phyloP scores from a whole-genome alignment of 306 rosid genomes.

The Vigna unguiculata region DNA sequence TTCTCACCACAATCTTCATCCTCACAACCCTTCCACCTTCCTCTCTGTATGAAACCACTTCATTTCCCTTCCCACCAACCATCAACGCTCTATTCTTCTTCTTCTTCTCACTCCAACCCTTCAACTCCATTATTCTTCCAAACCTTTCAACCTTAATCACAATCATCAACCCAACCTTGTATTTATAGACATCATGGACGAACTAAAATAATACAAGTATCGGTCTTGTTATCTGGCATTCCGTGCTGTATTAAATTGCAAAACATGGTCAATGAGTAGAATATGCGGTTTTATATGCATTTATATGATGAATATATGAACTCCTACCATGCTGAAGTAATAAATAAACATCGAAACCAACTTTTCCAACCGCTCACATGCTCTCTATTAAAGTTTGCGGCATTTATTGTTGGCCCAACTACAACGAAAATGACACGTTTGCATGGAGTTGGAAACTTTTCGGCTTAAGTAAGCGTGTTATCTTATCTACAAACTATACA shows the following conservation, averaged over 20 bases:
- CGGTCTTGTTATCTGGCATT: slow-evolving; percentile 12
- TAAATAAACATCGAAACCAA: not conserved
- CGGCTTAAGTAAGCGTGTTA: slow-evolving; percentile 8
- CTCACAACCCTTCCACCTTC: slow-evolving; percentile 63
- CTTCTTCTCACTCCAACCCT: slow-evolving; percentile 33
- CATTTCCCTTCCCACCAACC: slow-evolving; percentile 31
- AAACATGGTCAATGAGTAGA: slow-evolving; percentile 5
- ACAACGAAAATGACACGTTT: slow-evolving; percentile 45
- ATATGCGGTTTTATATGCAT: not conserved
- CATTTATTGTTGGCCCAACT: slow-evolving; percentile 23
- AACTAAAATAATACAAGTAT: not conserved
- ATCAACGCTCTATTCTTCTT: not conserved
- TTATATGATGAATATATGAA: not conserved
- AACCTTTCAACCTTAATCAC: not conserved
- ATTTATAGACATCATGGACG: not conserved
- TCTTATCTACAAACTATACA: slow-evolving; percentile 14
- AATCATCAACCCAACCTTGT: slow-evolving; percentile 6
- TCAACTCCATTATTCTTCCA: slow-evolving; percentile 52
- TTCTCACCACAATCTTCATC: slow-evolving; percentile 63
- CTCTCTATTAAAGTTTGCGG: not conserved
- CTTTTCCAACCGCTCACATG: slow-evolving; percentile 34
- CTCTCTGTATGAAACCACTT: slow-evolving; percentile 46
- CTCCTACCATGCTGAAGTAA: not conserved
- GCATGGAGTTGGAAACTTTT: slow-evolving; percentile 9
- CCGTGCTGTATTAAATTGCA: not conserved